Percentiles rank a stretch among this genome's conserved stretches.
Evolutionary conservation across 129 eudicot species (phyloP).

Genomic region (Chrysanthemum makinoi): DNA sequence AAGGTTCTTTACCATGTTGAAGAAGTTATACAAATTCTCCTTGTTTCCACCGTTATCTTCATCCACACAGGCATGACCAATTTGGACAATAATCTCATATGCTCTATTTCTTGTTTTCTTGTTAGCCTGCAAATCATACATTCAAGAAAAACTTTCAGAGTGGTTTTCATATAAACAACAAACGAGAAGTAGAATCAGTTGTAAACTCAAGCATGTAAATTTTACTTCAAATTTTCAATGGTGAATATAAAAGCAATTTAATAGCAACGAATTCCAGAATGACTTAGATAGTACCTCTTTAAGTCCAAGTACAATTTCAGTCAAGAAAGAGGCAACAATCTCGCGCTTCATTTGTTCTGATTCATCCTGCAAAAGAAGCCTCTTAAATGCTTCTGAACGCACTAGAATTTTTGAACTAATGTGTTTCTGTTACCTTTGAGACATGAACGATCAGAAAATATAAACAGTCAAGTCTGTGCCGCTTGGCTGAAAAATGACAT

Average conservation of each 20-base stretch:
- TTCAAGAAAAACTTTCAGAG: not conserved
- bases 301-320: conserved; percentile 87
- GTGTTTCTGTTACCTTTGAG: conserved; percentile 53
- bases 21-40: conserved; percentile 60
- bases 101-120: conserved; percentile 93
- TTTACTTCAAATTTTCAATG: not conserved
- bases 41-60: conserved; percentile 73
- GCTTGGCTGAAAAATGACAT: conserved; percentile 91
- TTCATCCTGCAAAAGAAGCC: conserved; percentile 43
- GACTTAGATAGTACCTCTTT: conserved; percentile 66
- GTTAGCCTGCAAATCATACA: conserved; percentile 54
- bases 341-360: conserved; percentile 60
- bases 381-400: not conserved
- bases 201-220: not conserved
- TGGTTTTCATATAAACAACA: not conserved
- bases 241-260: conserved; percentile 9
- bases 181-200: not conserved
- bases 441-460: conserved; percentile 69
- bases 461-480: conserved; percentile 83
- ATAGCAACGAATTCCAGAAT: conserved; percentile 5
- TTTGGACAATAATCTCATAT: conserved; percentile 89
- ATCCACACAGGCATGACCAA: conserved; percentile 90
- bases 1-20: conserved; percentile 60
- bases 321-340: conserved; percentile 63
- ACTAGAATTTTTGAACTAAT: not conserved